Base-by-base conservation (phyloP, 345 rosid species). In the Salix viminalis region DNA sequence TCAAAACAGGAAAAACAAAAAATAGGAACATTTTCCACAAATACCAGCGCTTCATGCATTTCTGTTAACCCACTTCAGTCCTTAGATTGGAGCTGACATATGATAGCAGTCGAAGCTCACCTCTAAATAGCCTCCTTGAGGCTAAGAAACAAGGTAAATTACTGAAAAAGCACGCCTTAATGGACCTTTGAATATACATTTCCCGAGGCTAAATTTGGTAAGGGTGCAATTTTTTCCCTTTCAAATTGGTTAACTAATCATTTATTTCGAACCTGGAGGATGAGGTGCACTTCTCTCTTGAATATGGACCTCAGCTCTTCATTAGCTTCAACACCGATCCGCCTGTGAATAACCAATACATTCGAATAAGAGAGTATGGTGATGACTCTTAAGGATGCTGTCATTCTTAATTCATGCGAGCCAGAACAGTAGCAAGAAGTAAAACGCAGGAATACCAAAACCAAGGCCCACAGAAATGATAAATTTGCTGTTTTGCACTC, bases 271-370 rank as follows among this genome's bases (percentile, higher is more conserved):
- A 92, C 98, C 83, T 87, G 87, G 77, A 96, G 99, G 75, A 92
- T 88, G 79, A 96, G 97, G 83, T 93, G 98, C 75, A 92, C 90
- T 76, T 93, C 86, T 77, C 90, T 87, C 83, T 89, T 89, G 86
- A 88, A 90, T 80, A 96, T 82, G 74, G 91, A 87, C 82, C 94
- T 87, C 68, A 96, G 87, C 84, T 93, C 99, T 84, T 96, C 94
- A 65, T 92, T 96, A 23, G 99, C 99, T 87, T 96, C 98, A 0
- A 89, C 80, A 34, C 99, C 99, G 74, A 91, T 96, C 76, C 92
- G 93, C 92, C 97, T 95, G 90, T 30, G n/a, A 76, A 36, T 14
- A 77, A 42, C 39, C 46, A 44, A 23, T 4, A 6, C 13, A 65
- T 8, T 10, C 64, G 50, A 14, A 42, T 62, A 32, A 23, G 13